Evolutionary conservation across 2,329 filamentous ascomycete species (phyloP), one percentile per base, ranked within the genome.

Genomic region (Fusarium odoratissimum): DNA sequence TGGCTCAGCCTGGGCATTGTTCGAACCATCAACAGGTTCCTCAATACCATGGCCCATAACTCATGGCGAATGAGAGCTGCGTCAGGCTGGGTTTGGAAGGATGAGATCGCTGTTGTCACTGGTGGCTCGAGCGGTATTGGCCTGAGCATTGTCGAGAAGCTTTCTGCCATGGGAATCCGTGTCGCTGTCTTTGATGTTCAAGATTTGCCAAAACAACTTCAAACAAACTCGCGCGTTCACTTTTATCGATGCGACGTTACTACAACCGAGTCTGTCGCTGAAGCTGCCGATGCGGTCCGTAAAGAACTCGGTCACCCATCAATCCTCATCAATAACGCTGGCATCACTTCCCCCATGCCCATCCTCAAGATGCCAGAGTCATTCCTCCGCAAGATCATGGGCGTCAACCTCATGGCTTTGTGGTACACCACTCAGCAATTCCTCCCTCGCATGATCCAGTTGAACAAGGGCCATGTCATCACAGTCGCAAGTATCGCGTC

Each of bases 251-350:
- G 82, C 58, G 84, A 85, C 48, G 75, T 85, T 1, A 83, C 81
- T 8, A 83, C 83, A 4, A 77, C 84, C 21, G 80, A 84, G 10
- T 84, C 84, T 1, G 84, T 90, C 5, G 79, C 82, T 23, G 77
- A 80, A 4, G 84, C 82, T 1, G 86, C 86, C 35, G 73, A 78
- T 8, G 71, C 78, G 1, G 63, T 87, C 17, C 80, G 81, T 6
- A 71, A 78, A 13, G 78, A 82, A 7, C 81, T 92, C 37, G 91
- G 91, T 28, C 78, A 88, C 54, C 91, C 92, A 0, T 92, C 91
- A 0, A 84, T 94, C 61, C 84, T 94, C 5, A 90, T 93, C 83
- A 92, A 93, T 83, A 93, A 93, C 76, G 91, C 91, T 9, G 91
- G 91, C 67, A 86, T 91, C 49, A 87, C 86, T 14, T 85, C 84